Base-by-base conservation (phyloP, 441 rosid species). In the Populus tomentosa region DNA sequence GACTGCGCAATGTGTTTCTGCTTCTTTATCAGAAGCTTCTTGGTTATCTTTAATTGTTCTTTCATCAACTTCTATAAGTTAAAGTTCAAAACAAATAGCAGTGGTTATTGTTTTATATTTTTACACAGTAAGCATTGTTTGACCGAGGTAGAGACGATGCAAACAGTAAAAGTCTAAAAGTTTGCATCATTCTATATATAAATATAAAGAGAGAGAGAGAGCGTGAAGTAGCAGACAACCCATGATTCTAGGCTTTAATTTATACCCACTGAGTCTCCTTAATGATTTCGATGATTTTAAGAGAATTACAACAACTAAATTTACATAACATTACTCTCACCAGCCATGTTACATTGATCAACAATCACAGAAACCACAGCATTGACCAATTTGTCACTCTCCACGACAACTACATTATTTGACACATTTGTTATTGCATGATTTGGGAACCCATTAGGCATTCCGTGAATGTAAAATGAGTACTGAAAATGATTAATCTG, bases 401-500 rank as follows among this genome's bases (percentile, higher is more conserved):
- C 95, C 67, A 90, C 88, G 21, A 82, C 83, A 23, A 92, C 91
- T 10, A 75, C 78, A 74, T 92, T 92, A 35, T 84, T 78, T 5
- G 90, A 85, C 28, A 86, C 80, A 78, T 84, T 84, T 3, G 90
- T 89, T 59, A 88, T 86, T 3, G 83, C 87, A 74, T 78, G 85
- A 1, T 66, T 77, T 2, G 83, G 83, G 36, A 85, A 77, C 68
- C 82, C 75, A 9, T 74, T 69, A 7, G 10, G 26, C 42, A 9
- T 76, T 14, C 67, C 84, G 65, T 77, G 81, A 9, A 74, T 5
- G 35, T 77, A 82, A 56, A 88, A 82, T 13, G 95, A 89, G 74
- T 88, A 88, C 38, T 88, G 92, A 75, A 90, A 84, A 79, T 89
- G 90, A 46, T 77, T 82, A 64, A 92, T 89, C 75, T 78, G 72